Evolutionary conservation across 2,329 filamentous ascomycete genomes (phyloP), one percentile per base, ranked within the genome.

Genomic region (Escovopsis weberi): DNA sequence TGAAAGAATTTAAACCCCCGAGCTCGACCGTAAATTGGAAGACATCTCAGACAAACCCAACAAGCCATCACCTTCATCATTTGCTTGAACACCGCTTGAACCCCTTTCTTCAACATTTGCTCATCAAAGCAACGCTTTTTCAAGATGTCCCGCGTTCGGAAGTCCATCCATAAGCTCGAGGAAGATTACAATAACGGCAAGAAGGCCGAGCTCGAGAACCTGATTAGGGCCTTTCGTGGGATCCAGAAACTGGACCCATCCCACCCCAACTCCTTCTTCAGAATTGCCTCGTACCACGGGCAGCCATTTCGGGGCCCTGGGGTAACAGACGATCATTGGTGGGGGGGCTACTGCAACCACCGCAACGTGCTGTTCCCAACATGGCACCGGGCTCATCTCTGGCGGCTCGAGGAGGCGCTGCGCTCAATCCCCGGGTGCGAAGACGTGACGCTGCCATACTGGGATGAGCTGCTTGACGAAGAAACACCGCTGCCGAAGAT

Each of bases 261-360:
- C n/a, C n/a, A n/a, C n/a, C n/a, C n/a, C 4, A 45, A 56, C 40
- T 55, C 54, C 2, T 58, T 54, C 41, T 55, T 51, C 38, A 38
- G 47, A 23, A 52, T 58, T 7, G 53, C 52, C 26, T 51, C 53
- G 23, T 54, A 51, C 38, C 52, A 59, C 37, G 56, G 55, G 12
- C 46, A 55, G 40, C 47, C 54, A 3, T 58, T 58, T 42, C 50
- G 50, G 6, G 50, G 51, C 8, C 48, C 45, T 9, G 50, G 47
- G 32, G 48, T 43, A 12, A 42, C 28, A 5, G 47, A 48, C 34
- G 47, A 48, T 33, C 39, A 44, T 2, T 56, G 53, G 53, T 56
- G 54, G 51, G 53, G 53, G 6, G 55, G 55, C 1, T 58, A 53
- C 39, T 59, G 56, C 49, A 45, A 54, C 26, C 57, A 60, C 39